A percentile compares a stretch with the other conserved stretches of the same genome.
Conservation (phyloP, 2,329 filamentous ascomycete genomes). For the Nothophoma quercina region DNA sequence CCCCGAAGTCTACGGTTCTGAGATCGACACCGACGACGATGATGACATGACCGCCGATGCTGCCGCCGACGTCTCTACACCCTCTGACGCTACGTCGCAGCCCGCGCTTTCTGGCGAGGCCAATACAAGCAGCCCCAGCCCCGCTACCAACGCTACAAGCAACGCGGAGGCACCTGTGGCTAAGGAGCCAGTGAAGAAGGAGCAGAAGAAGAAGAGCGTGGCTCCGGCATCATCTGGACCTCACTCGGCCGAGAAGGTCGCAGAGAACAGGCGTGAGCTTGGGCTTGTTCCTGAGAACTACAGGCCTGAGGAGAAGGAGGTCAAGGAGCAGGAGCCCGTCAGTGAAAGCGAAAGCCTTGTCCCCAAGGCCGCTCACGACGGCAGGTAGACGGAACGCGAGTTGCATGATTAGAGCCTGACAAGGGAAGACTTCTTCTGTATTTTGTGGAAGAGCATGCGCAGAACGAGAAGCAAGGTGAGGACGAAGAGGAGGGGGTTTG, state of each 20-base stretch:
- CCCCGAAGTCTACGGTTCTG: slow-evolving; percentile 90
- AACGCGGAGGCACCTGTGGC: neutral
- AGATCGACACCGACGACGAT: slow-evolving; percentile 82
- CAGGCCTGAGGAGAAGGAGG: slow-evolving; percentile 21
- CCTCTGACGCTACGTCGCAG: slow-evolving; percentile 2
- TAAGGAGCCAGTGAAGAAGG: neutral
- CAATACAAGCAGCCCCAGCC: neutral
- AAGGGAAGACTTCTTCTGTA: too few species aligned
- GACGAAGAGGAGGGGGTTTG: too few species aligned
- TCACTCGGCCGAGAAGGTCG: slow-evolving; percentile 18
- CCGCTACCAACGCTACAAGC: neutral
- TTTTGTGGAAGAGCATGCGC: too few species aligned
- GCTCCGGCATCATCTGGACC: slow-evolving; percentile 18
- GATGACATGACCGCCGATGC: slow-evolving; percentile 52
- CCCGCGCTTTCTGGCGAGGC: slow-evolving; percentile 3
- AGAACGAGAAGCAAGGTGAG: too few species aligned
- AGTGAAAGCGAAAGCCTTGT: slow-evolving; percentile 56
- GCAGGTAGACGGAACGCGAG: neutral
- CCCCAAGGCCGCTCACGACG: slow-evolving; percentile 60
- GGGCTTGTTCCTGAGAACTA: slow-evolving; percentile 32
- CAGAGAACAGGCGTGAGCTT: slow-evolving; percentile 18
- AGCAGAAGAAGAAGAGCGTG: slow-evolving; percentile 13
- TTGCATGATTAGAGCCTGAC: too few species aligned
- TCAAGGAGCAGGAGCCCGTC: slow-evolving; percentile 43
- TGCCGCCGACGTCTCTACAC: slow-evolving; percentile 11